Evolutionary conservation across 169 alveolate genomes (phyloP).

Genomic region (Plasmodium adleri): DNA sequence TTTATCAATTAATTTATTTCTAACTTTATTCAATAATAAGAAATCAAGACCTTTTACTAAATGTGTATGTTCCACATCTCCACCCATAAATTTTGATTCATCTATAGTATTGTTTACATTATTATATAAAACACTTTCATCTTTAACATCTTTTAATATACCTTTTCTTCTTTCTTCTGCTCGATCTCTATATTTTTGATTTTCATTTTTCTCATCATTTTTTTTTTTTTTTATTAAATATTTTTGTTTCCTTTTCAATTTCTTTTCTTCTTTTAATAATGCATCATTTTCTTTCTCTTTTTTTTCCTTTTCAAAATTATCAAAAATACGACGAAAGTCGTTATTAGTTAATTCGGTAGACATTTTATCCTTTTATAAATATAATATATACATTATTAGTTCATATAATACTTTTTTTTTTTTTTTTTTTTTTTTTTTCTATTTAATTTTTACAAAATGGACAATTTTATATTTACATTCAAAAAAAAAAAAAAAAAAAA

Average conservation of each 20-base stretch:
- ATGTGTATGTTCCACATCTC: constrained; percentile 85
- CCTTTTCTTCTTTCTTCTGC: constrained; percentile 77
- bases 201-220: constrained; percentile 42
- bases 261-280: constrained; percentile 54
- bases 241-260: constrained; percentile 57
- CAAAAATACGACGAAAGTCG: constrained; percentile 64
- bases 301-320: constrained; percentile 64
- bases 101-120: constrained; percentile 66
- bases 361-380: constrained; percentile 8
- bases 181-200: constrained; percentile 67
- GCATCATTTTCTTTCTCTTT: constrained; percentile 55
- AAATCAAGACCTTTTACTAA: constrained; percentile 87
- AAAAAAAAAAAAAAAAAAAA: too few relatives aligned
- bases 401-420: too few relatives aligned
- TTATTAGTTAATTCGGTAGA: constrained; percentile 61
- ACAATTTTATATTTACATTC: too few relatives aligned
- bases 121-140: constrained; percentile 63
- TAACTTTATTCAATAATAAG: constrained; percentile 81
- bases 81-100: constrained; percentile 83
- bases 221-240: constrained; percentile 65
- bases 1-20: constrained; percentile 76
- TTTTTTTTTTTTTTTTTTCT: too few relatives aligned
- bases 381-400: too few relatives aligned
- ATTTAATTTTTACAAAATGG: too few relatives aligned
- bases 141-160: constrained; percentile 64